These are phyloP conservation scores for Coniferiporia weirii DNA, from an alignment of 1,284 basidiomycete genomes.

Conservation along the genomic window DNA sequence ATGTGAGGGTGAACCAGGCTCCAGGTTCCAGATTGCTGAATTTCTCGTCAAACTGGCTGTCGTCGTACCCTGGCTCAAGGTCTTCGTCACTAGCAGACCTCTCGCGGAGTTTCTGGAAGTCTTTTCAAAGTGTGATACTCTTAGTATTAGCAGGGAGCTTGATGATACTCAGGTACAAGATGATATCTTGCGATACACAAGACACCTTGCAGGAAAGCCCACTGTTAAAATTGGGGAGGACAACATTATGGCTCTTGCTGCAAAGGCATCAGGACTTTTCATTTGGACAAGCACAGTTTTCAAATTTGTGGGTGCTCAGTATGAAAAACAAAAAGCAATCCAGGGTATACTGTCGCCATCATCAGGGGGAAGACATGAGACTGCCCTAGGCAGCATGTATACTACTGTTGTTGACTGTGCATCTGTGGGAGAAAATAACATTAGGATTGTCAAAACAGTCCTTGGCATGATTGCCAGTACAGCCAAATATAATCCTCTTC, in stretches of 20 bases:
- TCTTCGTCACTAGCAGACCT: conserved; percentile 2
- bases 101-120: background rate
- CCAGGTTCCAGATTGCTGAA: background rate
- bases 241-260: conserved; percentile 22
- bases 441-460: background rate
- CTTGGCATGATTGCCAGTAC: background rate
- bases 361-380: background rate
- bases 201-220: background rate
- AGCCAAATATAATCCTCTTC: background rate
- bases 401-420: background rate
- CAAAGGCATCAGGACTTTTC: conserved; percentile 25
- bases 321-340: background rate
- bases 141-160: background rate
- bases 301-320: conserved; percentile 20
- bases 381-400: background rate
- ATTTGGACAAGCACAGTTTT: conserved; percentile 27
- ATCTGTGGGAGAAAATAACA: background rate
- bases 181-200: background rate
- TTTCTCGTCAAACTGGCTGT: background rate
- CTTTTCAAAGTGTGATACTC: background rate
- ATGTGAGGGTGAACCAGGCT: background rate
- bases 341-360: background rate
- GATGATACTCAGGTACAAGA: background rate
- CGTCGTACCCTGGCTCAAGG: background rate
- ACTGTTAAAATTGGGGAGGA: background rate